A percentile compares a stretch with the other conserved stretches of the same genome.
Evolutionary conservation across 2,329 filamentous ascomycete genomes (phyloP).

Genomic region (Ophiostoma quercus): DNA sequence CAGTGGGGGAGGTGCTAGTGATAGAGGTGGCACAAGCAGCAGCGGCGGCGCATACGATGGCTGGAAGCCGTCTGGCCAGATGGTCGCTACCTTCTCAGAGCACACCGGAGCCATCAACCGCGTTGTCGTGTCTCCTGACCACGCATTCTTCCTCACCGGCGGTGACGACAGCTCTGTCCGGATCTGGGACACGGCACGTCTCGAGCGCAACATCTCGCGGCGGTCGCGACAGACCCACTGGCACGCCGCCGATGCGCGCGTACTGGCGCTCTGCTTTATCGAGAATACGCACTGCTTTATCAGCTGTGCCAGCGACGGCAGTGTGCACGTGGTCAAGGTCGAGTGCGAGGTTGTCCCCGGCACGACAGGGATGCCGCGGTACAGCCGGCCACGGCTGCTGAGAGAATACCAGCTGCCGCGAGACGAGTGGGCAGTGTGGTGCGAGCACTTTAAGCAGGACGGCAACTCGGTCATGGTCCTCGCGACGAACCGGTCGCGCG

Average conservation of each 20-base stretch:
- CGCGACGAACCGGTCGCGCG: constrained; percentile 77
- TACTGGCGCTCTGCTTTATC: constrained; percentile 82
- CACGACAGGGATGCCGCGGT: constrained; percentile 45
- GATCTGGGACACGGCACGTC: constrained; percentile 83
- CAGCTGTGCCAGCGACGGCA: constrained; percentile 84
- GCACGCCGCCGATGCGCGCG: constrained; percentile 64
- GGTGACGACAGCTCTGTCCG: constrained; percentile 88
- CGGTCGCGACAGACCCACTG: constrained; percentile 80
- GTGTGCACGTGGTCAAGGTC: constrained; percentile 84
- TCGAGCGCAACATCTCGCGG: constrained; percentile 87
- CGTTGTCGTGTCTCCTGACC: constrained; percentile 78
- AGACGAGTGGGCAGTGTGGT: constrained; percentile 79
- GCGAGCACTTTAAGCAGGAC: constrained; percentile 84
- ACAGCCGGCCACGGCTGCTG: constrained; percentile 69
- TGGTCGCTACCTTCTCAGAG: constrained; percentile 85
- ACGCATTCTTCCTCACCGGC: constrained; percentile 89
- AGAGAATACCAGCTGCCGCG: constrained; percentile 72
- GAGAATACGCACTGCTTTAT: constrained; percentile 92
- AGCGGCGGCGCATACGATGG: constrained; percentile 49
- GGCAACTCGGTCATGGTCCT: constrained; percentile 75
- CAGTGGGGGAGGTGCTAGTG: constrained; percentile 31
- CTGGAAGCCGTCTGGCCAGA: constrained; percentile 78
- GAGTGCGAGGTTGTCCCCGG: constrained; percentile 38
- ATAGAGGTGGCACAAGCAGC: constrained; percentile 30
- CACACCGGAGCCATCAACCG: constrained; percentile 78